Evolutionary conservation across 108 stramenopile genomes (phyloP).

Genomic region (Fistulifera solaris): DNA sequence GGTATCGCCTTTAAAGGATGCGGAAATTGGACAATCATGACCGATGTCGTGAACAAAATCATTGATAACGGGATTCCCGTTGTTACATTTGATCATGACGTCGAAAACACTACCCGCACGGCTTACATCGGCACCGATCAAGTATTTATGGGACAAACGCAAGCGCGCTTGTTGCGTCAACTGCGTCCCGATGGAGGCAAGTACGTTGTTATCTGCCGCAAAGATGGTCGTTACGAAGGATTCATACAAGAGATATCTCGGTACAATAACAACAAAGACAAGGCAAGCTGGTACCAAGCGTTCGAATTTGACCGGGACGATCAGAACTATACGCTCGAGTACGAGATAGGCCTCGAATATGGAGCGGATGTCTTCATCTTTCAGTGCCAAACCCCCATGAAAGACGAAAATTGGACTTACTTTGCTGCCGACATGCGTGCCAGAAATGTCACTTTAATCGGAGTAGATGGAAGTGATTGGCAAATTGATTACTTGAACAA

Average conservation of each 20-base stretch:
- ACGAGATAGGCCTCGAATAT: slow-evolving; percentile 1
- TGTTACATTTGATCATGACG: slow-evolving; percentile 24
- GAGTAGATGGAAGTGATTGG: slow-evolving; percentile 14
- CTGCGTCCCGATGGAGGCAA: slow-evolving; percentile 25
- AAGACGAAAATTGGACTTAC: slow-evolving; percentile 7
- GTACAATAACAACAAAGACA: slow-evolving; percentile 3
- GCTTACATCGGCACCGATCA: slow-evolving; percentile 40
- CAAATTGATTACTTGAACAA: slow-evolving; percentile 6
- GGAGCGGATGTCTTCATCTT: slow-evolving; percentile 1
- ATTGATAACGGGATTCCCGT: slow-evolving; percentile 15
- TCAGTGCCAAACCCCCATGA: slow-evolving; percentile 16
- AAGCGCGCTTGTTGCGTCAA: slow-evolving; percentile 20
- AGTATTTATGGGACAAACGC: slow-evolving; percentile 15
- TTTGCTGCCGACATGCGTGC: slow-evolving; percentile 10
- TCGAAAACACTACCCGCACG: slow-evolving; percentile 5
- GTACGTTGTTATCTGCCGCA: slow-evolving; percentile 12
- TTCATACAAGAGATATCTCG: neutral
- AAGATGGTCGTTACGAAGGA: slow-evolving; percentile 4
- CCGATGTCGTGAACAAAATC: neutral
- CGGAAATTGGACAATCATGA: neutral
- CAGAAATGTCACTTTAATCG: slow-evolving; percentile 12
- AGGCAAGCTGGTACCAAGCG: slow-evolving; percentile 3
- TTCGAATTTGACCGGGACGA: neutral
- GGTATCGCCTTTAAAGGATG: neutral
- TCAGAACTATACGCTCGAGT: neutral